A percentile compares a stretch with the other conserved stretches of the same genome.
Evolutionary conservation across 306 rosid genomes (phyloP).

Genomic region (Fragaria ananassa): DNA sequence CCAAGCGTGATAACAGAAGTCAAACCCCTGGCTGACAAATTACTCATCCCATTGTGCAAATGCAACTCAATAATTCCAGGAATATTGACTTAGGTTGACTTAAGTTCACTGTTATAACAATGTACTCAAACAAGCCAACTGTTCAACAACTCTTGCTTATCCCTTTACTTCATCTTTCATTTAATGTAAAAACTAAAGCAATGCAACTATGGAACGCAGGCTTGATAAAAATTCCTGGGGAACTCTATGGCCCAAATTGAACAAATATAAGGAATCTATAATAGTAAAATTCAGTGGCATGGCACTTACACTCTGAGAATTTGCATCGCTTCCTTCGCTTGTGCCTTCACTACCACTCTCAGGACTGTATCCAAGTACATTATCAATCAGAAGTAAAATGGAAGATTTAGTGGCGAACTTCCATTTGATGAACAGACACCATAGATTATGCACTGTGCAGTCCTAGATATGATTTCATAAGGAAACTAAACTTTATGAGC

Average conservation of each 20-base stretch:
- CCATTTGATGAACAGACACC: not conserved
- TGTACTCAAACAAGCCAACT: not conserved
- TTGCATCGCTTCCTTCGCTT: conserved; percentile 92
- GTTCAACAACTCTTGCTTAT: not conserved
- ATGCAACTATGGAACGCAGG: not conserved
- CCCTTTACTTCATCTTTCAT: not conserved
- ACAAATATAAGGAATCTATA: conserved; percentile 10
- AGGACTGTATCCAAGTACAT: conserved; percentile 63
- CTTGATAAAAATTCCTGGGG: not conserved
- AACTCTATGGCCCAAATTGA: not conserved
- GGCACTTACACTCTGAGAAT: conserved; percentile 86
- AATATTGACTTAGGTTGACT: too few species aligned
- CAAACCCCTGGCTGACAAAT: not conserved
- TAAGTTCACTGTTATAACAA: not conserved
- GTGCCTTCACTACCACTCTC: conserved; percentile 92
- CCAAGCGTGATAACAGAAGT: not conserved
- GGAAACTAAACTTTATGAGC: not conserved
- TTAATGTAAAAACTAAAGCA: not conserved
- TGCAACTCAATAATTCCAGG: too few species aligned
- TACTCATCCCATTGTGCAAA: not conserved
- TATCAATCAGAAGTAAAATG: conserved; percentile 29
- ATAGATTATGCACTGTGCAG: not conserved
- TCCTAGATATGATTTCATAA: not conserved
- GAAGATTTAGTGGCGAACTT: not conserved
- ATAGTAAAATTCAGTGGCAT: conserved; percentile 12